These are phyloP conservation scores for Aureobasidium sp. DNA, from an alignment of 2,329 filamentous ascomycete species.

Conservation along the genomic window DNA sequence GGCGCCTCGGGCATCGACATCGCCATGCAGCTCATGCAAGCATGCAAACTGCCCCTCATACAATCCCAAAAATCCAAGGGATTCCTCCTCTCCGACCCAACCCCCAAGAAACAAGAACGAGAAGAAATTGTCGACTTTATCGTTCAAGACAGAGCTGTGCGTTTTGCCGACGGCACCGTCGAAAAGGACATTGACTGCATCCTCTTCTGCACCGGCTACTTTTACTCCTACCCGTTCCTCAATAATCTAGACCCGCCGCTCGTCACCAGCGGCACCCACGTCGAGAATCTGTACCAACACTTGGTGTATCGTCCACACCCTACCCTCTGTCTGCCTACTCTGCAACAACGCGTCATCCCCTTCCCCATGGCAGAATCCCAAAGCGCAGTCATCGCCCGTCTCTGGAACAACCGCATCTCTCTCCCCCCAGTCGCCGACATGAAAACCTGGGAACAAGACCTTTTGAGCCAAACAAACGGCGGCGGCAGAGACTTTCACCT, in stretches of 20 bases:
- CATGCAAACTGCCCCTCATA: slow-evolving; percentile 56
- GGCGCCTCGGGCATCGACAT: slow-evolving; percentile 82
- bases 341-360: slow-evolving; percentile 81
- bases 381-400: slow-evolving; percentile 65
- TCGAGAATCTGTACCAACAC: slow-evolving; percentile 70
- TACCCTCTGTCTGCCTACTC: slow-evolving; percentile 67
- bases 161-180: slow-evolving; percentile 58
- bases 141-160: slow-evolving; percentile 53
- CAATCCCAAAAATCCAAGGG: slow-evolving; percentile 52
- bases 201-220: slow-evolving; percentile 84
- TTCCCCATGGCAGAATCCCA: slow-evolving; percentile 77
- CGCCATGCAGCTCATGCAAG: slow-evolving; percentile 61
- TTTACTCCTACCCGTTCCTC: slow-evolving; percentile 75
- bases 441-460: slow-evolving; percentile 56
- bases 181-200: slow-evolving; percentile 66
- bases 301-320: slow-evolving; percentile 69
- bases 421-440: slow-evolving; percentile 61
- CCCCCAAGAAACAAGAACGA: slow-evolving; percentile 50
- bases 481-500: slow-evolving; percentile 49
- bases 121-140: slow-evolving; percentile 49
- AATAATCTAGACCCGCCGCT: slow-evolving; percentile 45
- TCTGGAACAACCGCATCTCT: slow-evolving; percentile 64
- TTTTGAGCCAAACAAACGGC: slow-evolving; percentile 37
- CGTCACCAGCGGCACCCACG: slow-evolving; percentile 61
- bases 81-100: slow-evolving; percentile 33